These are phyloP conservation scores for Capsella rubella DNA, from an alignment of 441 rosid genomes.

Conservation along the genomic window DNA sequence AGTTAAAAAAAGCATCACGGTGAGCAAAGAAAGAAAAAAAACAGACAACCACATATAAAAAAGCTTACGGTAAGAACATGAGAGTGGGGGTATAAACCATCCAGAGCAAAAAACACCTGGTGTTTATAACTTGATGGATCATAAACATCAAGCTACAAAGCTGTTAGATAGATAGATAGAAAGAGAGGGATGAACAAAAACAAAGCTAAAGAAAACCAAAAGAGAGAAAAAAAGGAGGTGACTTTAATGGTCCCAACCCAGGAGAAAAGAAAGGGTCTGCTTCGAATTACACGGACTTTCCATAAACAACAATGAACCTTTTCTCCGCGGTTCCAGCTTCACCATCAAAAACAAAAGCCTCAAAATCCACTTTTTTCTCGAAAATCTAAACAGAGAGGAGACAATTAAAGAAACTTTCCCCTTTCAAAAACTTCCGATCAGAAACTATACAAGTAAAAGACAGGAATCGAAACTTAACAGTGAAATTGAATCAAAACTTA, in stretches of 20 bases:
- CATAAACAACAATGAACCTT: constrained; percentile 37
- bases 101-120: constrained; percentile 25
- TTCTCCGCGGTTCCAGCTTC: constrained; percentile 41
- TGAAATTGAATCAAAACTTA: background rate
- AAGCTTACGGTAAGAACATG: constrained; percentile 38
- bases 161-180: constrained; percentile 20
- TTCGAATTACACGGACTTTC: constrained; percentile 40
- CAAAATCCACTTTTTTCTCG: constrained; percentile 1
- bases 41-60: constrained; percentile 13
- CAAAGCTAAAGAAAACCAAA: constrained; percentile 11
- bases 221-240: constrained; percentile 36
- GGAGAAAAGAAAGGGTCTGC: constrained; percentile 29
- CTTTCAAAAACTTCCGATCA: background rate
- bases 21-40: background rate
- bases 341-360: constrained; percentile 11
- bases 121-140: constrained; percentile 21
- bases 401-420: constrained; percentile 8
- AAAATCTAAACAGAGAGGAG: constrained; percentile 16
- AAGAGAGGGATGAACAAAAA: constrained; percentile 19
- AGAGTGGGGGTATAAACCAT: constrained; percentile 26
- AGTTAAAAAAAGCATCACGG: constrained; percentile 27
- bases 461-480: constrained; percentile 15
- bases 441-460: constrained; percentile 1
- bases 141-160: constrained; percentile 30
- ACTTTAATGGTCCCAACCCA: constrained; percentile 31